These are phyloP conservation scores for Mycena epipterygia DNA, from an alignment of 768 basidiomycete species.

Conservation along the genomic window DNA sequence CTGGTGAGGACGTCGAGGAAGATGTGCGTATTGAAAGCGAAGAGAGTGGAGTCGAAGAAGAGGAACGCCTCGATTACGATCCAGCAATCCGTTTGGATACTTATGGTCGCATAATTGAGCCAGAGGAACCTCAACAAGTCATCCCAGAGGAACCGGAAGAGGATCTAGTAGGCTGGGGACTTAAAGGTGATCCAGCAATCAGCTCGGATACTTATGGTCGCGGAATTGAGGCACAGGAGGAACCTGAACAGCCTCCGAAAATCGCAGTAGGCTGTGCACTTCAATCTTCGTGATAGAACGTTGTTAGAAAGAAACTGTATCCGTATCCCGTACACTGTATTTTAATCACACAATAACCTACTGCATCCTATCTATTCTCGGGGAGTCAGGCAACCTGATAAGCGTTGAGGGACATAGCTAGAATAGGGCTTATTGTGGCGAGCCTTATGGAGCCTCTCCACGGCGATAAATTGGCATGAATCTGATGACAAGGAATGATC, in stretches of 20 bases:
- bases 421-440: not conserved
- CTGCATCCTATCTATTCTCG: not conserved
- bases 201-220: too few relatives aligned
- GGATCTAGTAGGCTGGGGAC: conserved; percentile 10
- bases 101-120: not conserved
- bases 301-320: too few relatives aligned
- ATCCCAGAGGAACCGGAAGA: not conserved
- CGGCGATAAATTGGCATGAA: conserved; percentile 4
- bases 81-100: not conserved
- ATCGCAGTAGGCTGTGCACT: too few relatives aligned
- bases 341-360: conserved; percentile 7
- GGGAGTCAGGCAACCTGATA: not conserved
- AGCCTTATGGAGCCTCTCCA: not conserved
- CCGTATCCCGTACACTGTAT: conserved; percentile 23
- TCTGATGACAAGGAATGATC: too few relatives aligned
- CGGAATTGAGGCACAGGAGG: too few relatives aligned
- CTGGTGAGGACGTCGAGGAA: too few relatives aligned
- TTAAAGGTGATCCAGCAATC: not conserved
- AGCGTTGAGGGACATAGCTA: not conserved
- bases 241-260: too few relatives aligned
- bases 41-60: too few relatives aligned
- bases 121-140: not conserved
- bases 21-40: too few relatives aligned
- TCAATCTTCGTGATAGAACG: too few relatives aligned
- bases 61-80: not conserved